phyloP scores from a whole-genome alignment of 1,139 yeast genomes.

The Nakaseomyces bracarensis region DNA sequence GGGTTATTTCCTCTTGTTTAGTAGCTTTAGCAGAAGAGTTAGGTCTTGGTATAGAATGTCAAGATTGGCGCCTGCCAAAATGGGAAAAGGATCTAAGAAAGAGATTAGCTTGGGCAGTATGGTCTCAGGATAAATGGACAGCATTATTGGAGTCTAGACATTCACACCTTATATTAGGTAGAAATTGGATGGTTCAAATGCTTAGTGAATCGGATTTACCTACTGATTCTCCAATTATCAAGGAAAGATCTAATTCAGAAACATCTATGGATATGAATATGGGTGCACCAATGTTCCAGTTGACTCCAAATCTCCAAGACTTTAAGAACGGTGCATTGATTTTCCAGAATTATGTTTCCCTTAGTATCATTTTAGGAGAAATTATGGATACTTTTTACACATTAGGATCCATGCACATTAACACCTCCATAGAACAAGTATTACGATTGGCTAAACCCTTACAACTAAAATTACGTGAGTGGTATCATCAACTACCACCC shows the following conservation, averaged over 20 bases:
- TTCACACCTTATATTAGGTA: slow-evolving; percentile 56
- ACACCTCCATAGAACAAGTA: slow-evolving; percentile 55
- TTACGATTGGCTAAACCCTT: slow-evolving; percentile 74
- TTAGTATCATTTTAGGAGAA: slow-evolving; percentile 64
- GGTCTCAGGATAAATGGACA: slow-evolving; percentile 82
- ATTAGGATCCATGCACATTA: slow-evolving; percentile 50
- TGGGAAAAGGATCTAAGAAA: slow-evolving; percentile 87
- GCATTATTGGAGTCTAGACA: slow-evolving; percentile 72
- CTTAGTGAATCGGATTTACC: slow-evolving; percentile 70
- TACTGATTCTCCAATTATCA: slow-evolving; percentile 35
- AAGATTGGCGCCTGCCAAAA: slow-evolving; percentile 79
- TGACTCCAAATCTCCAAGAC: slow-evolving; percentile 39
- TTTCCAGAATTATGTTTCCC: slow-evolving; percentile 60
- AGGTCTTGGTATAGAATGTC: slow-evolving; percentile 79
- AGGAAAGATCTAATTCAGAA: slow-evolving; percentile 8
- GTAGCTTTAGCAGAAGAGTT: slow-evolving; percentile 79
- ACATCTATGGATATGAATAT: slow-evolving; percentile 5
- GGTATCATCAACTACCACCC: slow-evolving; percentile 76
- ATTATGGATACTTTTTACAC: slow-evolving; percentile 65
- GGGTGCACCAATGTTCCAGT: slow-evolving; percentile 22
- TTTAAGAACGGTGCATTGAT: slow-evolving; percentile 64
- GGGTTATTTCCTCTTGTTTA: slow-evolving; percentile 82
- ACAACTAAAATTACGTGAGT: slow-evolving; percentile 65
- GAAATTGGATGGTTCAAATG: slow-evolving; percentile 61
- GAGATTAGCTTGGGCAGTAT: slow-evolving; percentile 89